These are phyloP conservation scores for Carpinus viminea DNA, from an alignment of 306 rosid genomes.

Conservation along the genomic window DNA sequence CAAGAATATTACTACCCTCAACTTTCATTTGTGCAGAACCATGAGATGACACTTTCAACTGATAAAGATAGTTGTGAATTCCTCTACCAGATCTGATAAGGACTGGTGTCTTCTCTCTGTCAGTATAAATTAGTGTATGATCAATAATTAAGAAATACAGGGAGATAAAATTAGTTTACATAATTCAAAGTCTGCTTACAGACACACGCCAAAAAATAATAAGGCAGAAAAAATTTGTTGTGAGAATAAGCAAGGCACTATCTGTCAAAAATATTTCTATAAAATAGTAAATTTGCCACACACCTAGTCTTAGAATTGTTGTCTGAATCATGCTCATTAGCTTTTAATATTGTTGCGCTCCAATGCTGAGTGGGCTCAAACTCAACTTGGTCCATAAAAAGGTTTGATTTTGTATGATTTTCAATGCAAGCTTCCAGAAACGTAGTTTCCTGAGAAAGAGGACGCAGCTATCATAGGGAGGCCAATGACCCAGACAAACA, in stretches of 20 bases:
- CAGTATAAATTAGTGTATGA: conserved; percentile 32
- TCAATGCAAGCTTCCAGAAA: conserved; percentile 98
- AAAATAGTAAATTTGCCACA: conserved; percentile 25
- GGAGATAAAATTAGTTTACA: conserved; percentile 10
- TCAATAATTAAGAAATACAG: conserved; percentile 5
- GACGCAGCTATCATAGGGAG: conserved; percentile 21
- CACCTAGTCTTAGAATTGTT: conserved; percentile 57
- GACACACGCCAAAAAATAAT: conserved; percentile 5
- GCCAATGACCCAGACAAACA: conserved; percentile 19
- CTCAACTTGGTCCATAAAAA: conserved; percentile 98
- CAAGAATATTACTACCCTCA: conserved; percentile 94
- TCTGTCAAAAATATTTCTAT: conserved; percentile 17
- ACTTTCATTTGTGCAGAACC: conserved; percentile 64
- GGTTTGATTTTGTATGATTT: conserved; percentile 94
- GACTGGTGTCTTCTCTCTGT: conserved; percentile 72
- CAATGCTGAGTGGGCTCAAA: conserved; percentile 89
- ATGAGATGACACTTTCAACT: conserved; percentile 53
- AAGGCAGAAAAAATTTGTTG: background rate
- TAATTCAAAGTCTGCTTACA: conserved; percentile 2
- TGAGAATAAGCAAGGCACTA: conserved; percentile 15
- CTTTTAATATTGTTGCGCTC: conserved; percentile 73
- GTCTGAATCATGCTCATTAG: conserved; percentile 57
- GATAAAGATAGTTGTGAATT: conserved; percentile 91
- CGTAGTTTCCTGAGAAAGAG: conserved; percentile 76
- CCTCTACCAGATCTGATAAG: conserved; percentile 92